Conservation (phyloP, 2,329 filamentous ascomycete genomes). For the Remersonia thermophila region DNA sequence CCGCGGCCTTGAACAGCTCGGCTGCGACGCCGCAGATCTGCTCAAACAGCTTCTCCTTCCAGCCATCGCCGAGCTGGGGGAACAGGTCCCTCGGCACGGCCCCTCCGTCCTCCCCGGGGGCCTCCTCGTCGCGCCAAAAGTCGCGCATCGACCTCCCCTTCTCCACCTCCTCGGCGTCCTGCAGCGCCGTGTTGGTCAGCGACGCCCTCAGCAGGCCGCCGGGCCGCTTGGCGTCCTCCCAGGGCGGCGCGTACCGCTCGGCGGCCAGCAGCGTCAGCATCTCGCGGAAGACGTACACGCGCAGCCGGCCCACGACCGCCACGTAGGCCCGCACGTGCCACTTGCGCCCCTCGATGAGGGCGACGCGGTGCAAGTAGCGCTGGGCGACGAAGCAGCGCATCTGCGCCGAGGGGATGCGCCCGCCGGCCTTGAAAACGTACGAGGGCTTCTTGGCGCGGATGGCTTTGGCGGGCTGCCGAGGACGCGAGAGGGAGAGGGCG, state of each 20-base stretch:
- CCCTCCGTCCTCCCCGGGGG: background rate
- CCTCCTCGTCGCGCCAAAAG: slow-evolving; percentile 17
- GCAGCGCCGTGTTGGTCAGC: slow-evolving; percentile 27
- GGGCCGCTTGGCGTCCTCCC: slow-evolving; percentile 22
- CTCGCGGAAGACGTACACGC: slow-evolving; percentile 26
- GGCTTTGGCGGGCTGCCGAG: background rate
- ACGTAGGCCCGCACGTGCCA: slow-evolving; percentile 28
- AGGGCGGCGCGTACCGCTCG: slow-evolving; percentile 25
- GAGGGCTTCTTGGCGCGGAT: slow-evolving; percentile 11
- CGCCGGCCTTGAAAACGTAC: slow-evolving; percentile 21
- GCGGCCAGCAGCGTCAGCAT: slow-evolving; percentile 25
- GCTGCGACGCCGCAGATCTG: slow-evolving; percentile 24
- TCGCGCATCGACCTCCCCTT: slow-evolving; percentile 24
- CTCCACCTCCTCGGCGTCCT: slow-evolving; percentile 24
- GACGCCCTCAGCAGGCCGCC: slow-evolving; percentile 22
- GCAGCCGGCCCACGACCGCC: slow-evolving; percentile 25
- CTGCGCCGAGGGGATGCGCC: slow-evolving; percentile 25
- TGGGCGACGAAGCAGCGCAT: slow-evolving; percentile 28
- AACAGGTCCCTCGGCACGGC: slow-evolving; percentile 19
- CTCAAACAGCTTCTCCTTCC: slow-evolving; percentile 24
- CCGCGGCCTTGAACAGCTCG: slow-evolving; percentile 25
- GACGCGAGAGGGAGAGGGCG: slow-evolving; percentile 11
- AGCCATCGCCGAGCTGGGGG: slow-evolving; percentile 19
- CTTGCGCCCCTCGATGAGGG: slow-evolving; percentile 22
- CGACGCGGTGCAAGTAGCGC: slow-evolving; percentile 24